Base-by-base conservation (phyloP, 2,329 filamentous ascomycete genomes). In the Beauveria sp. region DNA sequence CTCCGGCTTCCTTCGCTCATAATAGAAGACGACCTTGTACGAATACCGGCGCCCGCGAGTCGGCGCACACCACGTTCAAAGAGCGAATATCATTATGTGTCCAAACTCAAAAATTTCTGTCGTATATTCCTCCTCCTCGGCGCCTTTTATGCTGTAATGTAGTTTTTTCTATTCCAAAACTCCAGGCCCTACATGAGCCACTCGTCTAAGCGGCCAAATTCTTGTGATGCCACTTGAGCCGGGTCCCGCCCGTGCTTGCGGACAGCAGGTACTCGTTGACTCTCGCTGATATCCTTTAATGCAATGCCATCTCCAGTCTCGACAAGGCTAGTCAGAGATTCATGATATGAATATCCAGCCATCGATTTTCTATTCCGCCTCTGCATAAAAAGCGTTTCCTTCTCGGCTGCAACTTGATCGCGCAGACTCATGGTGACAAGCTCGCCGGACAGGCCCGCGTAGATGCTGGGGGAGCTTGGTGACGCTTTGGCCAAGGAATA, bases 401-500 rank as follows among this genome's bases (percentile, higher is more conserved):
- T 50, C 18, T 52, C 53, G 6, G 60, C 53, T 6, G 49, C 60
- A 26, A 52, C 45, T 28, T 57, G 40, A 20, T 62, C 54, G 40
- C 54, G 60, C 46, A 62, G 53, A 20, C 53, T 62, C 60, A 75
- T 70, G 63, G 79, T 76, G 18, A 76, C 70, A 8, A 81, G 70
- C 18, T 71, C 72, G 10, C 74, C 75, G 4, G 74, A 72, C 26
- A 80, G 68, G 1, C 78, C 78, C 1, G 75, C 71, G 61, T 79
- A 79, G 24, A 80, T 70, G 34, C 72, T 74, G 2, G 77, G 71
- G 6, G 76, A 75, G 14, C 72, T 57, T 52, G 77, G 73, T 0
- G 74, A 74, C 0, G 73, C 68, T 46, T 74, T 73, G 1, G 76
- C 76, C 3, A 80, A 68, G 3, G 75, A 75, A 68, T 77, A 78